phyloP scores from a whole-genome alignment of 2,329 filamentous ascomycete species.

The Sclerotinia nivalis region DNA sequence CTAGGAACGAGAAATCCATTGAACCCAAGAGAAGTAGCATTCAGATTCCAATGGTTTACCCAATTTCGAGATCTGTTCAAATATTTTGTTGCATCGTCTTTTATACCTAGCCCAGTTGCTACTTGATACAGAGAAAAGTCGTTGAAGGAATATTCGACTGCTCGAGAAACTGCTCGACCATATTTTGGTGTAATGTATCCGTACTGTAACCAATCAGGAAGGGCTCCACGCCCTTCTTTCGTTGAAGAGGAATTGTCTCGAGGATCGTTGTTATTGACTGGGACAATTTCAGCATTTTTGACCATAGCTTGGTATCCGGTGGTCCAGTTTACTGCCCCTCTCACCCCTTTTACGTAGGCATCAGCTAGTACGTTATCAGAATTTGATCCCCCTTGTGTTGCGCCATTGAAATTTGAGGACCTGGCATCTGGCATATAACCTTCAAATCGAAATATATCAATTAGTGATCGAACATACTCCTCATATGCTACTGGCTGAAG shows the following conservation, averaged over 20 bases:
- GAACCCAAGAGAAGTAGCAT: constrained; percentile 58
- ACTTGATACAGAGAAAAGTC: constrained; percentile 69
- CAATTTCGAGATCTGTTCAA: constrained; percentile 66
- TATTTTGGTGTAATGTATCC: constrained; percentile 67
- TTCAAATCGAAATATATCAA: constrained; percentile 66
- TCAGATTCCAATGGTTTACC: constrained; percentile 69
- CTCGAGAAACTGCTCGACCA: constrained; percentile 62
- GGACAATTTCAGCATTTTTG: constrained; percentile 63
- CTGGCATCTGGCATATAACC: constrained; percentile 66
- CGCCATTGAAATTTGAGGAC: constrained; percentile 68
- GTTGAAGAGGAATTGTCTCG: constrained; percentile 58
- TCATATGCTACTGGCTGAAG: constrained; percentile 62
- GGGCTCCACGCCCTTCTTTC: constrained; percentile 66
- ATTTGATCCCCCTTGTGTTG: constrained; percentile 68
- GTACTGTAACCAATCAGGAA: constrained; percentile 65
- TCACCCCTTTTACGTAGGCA: constrained; percentile 67
- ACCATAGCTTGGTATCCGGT: constrained; percentile 63
- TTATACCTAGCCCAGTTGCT: constrained; percentile 59
- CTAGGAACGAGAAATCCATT: constrained; percentile 67
- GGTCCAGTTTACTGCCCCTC: constrained; percentile 61
- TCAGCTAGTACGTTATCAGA: constrained; percentile 72
- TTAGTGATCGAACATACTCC: constrained; percentile 64
- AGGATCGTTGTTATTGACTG: constrained; percentile 58
- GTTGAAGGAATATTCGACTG: constrained; percentile 68
- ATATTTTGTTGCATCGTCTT: constrained; percentile 60